Evolutionary conservation across 2,329 filamentous ascomycete species (phyloP).

Genomic region (Cryphonectria japonica): DNA sequence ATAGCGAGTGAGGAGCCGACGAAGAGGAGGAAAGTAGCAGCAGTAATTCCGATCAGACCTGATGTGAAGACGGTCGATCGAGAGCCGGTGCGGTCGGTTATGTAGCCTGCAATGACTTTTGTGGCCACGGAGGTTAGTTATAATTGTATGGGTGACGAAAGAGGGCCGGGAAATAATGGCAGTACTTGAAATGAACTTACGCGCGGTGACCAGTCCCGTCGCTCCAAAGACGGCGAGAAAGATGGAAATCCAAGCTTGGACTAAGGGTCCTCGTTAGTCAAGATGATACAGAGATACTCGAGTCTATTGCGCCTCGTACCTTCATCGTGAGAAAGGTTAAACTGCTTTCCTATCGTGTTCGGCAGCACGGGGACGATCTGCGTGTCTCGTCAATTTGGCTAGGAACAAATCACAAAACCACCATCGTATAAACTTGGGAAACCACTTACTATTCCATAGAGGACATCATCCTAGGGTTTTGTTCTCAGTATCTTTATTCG

Average conservation of each 20-base stretch:
- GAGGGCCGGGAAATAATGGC: background rate
- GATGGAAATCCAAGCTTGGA: conserved; percentile 21
- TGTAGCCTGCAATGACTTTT: conserved; percentile 24
- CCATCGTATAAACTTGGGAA: background rate
- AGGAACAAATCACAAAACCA: background rate
- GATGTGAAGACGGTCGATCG: conserved; percentile 18
- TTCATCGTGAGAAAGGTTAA: conserved; percentile 11
- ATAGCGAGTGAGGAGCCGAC: conserved; percentile 20
- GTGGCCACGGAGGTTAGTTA: background rate
- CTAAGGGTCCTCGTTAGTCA: conserved; percentile 9
- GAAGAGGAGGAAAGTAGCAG: conserved; percentile 21
- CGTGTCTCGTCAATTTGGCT: background rate
- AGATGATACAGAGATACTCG: background rate
- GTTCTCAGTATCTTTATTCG: background rate
- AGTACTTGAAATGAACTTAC: background rate
- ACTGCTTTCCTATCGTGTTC: conserved; percentile 10
- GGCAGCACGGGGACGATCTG: conserved; percentile 13
- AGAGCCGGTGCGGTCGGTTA: conserved; percentile 24
- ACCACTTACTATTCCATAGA: conserved; percentile 8
- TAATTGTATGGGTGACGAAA: background rate
- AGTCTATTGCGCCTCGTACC: background rate
- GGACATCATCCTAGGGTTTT: background rate
- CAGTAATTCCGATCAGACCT: conserved; percentile 20
- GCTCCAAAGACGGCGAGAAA: conserved; percentile 21
- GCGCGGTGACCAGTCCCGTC: conserved; percentile 14